Evolutionary conservation across 2,329 filamentous ascomycete species (phyloP).

Genomic region (Fusarium mundagurra): DNA sequence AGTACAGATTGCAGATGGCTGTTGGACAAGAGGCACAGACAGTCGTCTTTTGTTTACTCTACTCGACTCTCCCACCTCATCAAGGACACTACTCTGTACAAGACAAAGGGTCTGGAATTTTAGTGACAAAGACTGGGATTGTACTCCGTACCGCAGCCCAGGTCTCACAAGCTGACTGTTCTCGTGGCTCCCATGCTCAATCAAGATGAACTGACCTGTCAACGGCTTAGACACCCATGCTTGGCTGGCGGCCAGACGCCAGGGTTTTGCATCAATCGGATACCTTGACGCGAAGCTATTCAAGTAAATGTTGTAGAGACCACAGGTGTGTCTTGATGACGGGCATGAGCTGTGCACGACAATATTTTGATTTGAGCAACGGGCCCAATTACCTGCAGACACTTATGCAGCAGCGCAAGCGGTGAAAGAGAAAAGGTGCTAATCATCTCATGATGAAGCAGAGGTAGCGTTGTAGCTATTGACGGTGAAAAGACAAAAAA

Average conservation of each 20-base stretch:
- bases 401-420: conserved; percentile 38
- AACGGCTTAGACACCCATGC: conserved; percentile 33
- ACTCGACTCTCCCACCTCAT: background rate
- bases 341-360: conserved; percentile 21
- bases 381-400: conserved; percentile 34
- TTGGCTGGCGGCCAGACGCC: conserved; percentile 23
- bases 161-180: conserved; percentile 33
- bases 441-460: conserved; percentile 22
- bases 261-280: conserved; percentile 33
- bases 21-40: conserved; percentile 8
- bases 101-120: conserved; percentile 24
- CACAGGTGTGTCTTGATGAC: conserved; percentile 34
- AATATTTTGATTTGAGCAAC: conserved; percentile 10
- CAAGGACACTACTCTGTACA: background rate
- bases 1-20: conserved; percentile 19
- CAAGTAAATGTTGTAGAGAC: conserved; percentile 16
- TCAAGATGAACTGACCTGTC: conserved; percentile 36
- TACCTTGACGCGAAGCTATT: conserved; percentile 10
- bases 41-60: background rate
- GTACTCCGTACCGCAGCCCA: background rate
- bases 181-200: conserved; percentile 44
- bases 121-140: conserved; percentile 2
- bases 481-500: background rate
- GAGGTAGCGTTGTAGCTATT: conserved; percentile 4
- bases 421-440: conserved; percentile 33